Evolutionary conservation across 106 monocot genomes (phyloP), one percentile per base, ranked within the genome.

Genomic region (Xerophyta viscosa): DNA sequence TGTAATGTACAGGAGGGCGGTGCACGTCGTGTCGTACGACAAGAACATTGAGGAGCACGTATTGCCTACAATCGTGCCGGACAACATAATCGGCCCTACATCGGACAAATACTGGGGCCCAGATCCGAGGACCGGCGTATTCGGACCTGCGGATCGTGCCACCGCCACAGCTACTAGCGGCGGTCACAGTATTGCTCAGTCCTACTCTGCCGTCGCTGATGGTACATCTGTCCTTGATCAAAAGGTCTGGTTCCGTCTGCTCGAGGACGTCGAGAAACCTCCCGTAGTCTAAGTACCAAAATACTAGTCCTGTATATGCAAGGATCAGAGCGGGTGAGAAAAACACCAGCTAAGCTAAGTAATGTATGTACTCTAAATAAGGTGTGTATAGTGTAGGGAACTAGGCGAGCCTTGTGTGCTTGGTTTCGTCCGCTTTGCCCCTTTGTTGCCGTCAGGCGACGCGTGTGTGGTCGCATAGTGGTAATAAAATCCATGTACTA

Each of bases 241-340:
- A 69, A 58, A 56, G 20, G 78, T 54, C 8, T 75, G 91, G 75
- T 91, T 81, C 63, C 91, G 91, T 37, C 81, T 81, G 0, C 67
- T 69, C 4, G 91, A 85, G 56, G 91, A 74, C 70, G 75, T 81
- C 22, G 69, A 91, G n/a, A 81, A 90, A 66, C 71, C 81, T 7
- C 62, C 50, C 37, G 61, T 27, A 49, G 13, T 58, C 51, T 70
- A 37, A 62, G n/a, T n/a, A n/a, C n/a, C n/a, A n/a, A n/a, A n/a
- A n/a, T n/a, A n/a, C n/a, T n/a, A n/a, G n/a, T n/a, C n/a, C n/a
- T n/a, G n/a, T n/a, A n/a, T n/a, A n/a, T n/a, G n/a, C n/a, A n/a
- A n/a, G n/a, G n/a, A n/a, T n/a, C n/a, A n/a, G n/a, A n/a, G n/a
- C n/a, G n/a, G n/a, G n/a, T n/a, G n/a, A n/a, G n/a, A n/a, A n/a